phyloP scores from a whole-genome alignment of 1,139 yeast species.

The Yamadazyma trypodendri region DNA sequence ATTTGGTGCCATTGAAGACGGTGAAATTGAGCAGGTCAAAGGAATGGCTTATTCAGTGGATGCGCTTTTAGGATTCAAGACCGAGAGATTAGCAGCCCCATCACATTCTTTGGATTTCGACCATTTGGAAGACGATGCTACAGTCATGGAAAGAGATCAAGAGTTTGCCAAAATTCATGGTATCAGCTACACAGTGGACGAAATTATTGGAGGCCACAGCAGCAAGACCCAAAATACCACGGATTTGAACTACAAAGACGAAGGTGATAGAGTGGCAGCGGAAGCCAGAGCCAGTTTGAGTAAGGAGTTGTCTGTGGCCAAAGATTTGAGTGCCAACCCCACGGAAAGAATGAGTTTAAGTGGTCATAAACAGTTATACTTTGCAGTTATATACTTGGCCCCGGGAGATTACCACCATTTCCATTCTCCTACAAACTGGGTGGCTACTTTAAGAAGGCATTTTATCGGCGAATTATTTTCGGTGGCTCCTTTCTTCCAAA shows the following conservation, averaged over 20 bases:
- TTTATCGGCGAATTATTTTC: conserved; percentile 94
- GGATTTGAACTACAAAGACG: conserved; percentile 51
- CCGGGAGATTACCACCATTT: conserved; percentile 98
- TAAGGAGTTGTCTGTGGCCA: conserved; percentile 43
- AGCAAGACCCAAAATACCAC: conserved; percentile 34
- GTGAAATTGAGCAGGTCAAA: conserved; percentile 94
- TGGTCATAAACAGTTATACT: conserved; percentile 64
- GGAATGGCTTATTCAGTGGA: conserved; percentile 93
- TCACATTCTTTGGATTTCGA: conserved; percentile 52
- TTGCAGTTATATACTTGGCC: conserved; percentile 90
- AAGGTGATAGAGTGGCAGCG: conserved; percentile 54
- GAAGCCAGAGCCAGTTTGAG: conserved; percentile 33
- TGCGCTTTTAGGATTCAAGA: conserved; percentile 74
- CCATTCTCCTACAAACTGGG: conserved; percentile 98
- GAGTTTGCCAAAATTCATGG: conserved; percentile 82
- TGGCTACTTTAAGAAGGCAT: conserved; percentile 87
- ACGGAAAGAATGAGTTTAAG: conserved; percentile 25
- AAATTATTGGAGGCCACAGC: conserved; percentile 53
- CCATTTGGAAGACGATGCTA: conserved; percentile 39
- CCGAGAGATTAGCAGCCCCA: conserved; percentile 58
- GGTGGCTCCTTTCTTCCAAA: conserved; percentile 95
- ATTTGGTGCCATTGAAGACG: conserved; percentile 78
- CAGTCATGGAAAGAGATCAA: conserved; percentile 54
- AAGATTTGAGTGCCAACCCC: conserved; percentile 40
- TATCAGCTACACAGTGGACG: conserved; percentile 69